Base-by-base conservation (phyloP, 768 basidiomycete species). In the Podaxis sp. region DNA sequence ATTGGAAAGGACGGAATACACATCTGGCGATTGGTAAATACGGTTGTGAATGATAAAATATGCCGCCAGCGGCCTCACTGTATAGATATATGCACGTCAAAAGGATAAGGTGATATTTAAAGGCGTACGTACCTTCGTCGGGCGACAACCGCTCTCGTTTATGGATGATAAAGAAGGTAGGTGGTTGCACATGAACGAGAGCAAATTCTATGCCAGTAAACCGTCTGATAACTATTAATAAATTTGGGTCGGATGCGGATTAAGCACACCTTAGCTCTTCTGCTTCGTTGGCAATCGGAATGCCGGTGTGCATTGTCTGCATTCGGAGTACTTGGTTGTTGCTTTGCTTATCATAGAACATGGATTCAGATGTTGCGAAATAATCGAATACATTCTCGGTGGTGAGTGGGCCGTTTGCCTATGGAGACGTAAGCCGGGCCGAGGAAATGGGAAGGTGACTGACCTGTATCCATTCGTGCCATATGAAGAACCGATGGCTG, bases 301-400 rank as follows among this genome's bases (percentile, higher is more conserved):
- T 77, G n/a, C 89, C 92, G 0, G 90, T 90, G 70, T 93, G 89
- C 78, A 90, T 88, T 0, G 92, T 95, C 74, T 96, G 95, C 95
- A 96, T 96, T 68, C 93, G 89, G 49, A 96, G 78, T 33, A 91
- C 87, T 69, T 95, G 92, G 74, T 96, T 96, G 74, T 90, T 95
- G 77, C 91, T 94, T 75, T 92, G 90, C 74, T 93, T 93, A 76
- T 96, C 94, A 73, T 94, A 96, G 79, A 95, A 96, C 86, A 94
- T 94, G 30, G 93, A 33, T 33, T 33, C 33, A 33, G 33, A 95
- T 0, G 86, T 86, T 12, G 89, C 80, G 72, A 96, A 96, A 79
- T 96, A 96, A 61, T 95, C 93, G 65, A 96, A 88, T 56, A 92
- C 93, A 71, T 89, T 92, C 67, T 91, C 85, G 2, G 81, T 73